Percentiles rank a stretch among this genome's conserved stretches.
phyloP scores from a whole-genome alignment of 2,329 filamentous ascomycete genomes.

The Magnaporthales sp. region DNA sequence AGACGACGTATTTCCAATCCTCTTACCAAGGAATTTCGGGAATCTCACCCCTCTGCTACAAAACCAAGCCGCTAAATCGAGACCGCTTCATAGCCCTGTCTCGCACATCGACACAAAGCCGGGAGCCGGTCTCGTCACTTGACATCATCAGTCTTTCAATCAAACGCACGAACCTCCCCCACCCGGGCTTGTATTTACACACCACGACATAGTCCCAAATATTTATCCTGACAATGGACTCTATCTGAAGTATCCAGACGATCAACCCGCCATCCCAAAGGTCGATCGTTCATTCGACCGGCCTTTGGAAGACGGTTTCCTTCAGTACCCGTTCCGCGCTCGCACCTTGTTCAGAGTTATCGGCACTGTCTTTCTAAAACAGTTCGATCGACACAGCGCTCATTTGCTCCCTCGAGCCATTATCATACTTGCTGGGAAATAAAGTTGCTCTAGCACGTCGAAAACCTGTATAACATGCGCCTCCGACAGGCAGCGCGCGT shows the following conservation, averaged over 20 bases:
- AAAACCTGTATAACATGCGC: conserved; percentile 38
- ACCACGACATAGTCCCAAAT: background rate
- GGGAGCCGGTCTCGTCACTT: background rate
- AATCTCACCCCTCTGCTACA: background rate
- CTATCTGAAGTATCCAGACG: background rate
- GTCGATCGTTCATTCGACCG: background rate
- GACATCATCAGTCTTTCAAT: background rate
- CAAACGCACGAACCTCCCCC: background rate
- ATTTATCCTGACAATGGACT: background rate
- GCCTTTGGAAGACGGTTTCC: background rate
- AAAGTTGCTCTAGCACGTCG: background rate
- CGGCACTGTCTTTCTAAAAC: background rate
- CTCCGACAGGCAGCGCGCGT: conserved; percentile 78
- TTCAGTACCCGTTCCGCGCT: background rate
- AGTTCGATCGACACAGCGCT: background rate
- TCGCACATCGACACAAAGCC: background rate
- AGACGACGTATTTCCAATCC: background rate
- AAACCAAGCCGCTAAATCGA: background rate
- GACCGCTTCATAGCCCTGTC: background rate
- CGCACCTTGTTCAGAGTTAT: background rate
- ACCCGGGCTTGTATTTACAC: background rate
- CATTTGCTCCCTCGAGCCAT: background rate
- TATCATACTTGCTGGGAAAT: background rate
- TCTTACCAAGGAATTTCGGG: background rate
- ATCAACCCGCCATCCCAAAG: background rate